Evolutionary conservation across 2,329 filamentous ascomycete genomes (phyloP).

Genomic region (Calonectria pteridis): DNA sequence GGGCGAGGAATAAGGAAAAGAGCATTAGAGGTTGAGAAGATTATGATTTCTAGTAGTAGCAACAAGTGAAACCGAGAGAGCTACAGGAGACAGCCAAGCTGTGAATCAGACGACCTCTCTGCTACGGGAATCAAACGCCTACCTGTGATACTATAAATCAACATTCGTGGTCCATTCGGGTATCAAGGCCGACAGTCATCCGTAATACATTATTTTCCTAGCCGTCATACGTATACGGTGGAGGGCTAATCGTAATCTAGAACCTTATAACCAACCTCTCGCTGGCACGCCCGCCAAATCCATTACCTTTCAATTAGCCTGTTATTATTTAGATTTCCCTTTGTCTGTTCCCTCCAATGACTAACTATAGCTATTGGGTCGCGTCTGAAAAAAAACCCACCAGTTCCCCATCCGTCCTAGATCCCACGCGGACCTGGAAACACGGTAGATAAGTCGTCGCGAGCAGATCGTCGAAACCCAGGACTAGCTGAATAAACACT

Average conservation of each 20-base stretch:
- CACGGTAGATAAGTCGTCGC: neutral
- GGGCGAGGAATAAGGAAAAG: neutral
- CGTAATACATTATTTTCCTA: neutral
- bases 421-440: neutral
- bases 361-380: neutral
- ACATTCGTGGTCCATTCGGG: too few species aligned
- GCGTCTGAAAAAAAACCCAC: neutral
- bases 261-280: neutral
- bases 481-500: constrained; percentile 36
- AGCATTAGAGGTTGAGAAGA: neutral
- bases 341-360: neutral
- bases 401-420: neutral
- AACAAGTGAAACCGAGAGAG: neutral
- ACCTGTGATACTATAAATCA: neutral
- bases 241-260: neutral
- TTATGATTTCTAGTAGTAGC: neutral
- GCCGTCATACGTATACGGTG: neutral
- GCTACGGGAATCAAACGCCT: neutral
- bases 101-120: neutral
- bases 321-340: neutral
- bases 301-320: neutral
- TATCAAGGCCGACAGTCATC: neutral
- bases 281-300: neutral
- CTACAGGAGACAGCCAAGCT: neutral
- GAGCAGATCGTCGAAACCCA: neutral